Base-by-base conservation (phyloP, 345 rosid genomes). In the Noccaea bulbosa region DNA sequence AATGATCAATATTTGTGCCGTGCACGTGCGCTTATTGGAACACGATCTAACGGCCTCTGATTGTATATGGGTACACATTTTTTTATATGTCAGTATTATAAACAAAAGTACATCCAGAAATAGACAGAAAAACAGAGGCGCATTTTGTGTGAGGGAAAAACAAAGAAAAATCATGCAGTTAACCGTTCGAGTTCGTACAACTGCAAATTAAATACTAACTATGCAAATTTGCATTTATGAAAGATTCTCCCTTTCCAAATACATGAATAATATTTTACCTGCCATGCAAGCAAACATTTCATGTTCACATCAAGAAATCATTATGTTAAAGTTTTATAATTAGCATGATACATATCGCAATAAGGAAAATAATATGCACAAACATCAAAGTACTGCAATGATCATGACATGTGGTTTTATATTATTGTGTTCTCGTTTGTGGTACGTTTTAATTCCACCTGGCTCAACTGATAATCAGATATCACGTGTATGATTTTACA, bases 11-110 rank as follows among this genome's bases (percentile, higher is more conserved):
- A 45, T 72, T 38, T 51, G 43, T 74, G 69, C 22, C 47, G 2
- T 61, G 74, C 73, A 74, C 73, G 64, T 61, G 73, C 57, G 45
- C 51, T 14, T 68, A 60, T 20, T 61, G 78, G 61, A 74, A 61
- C 73, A 74, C 4, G 50, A 74, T 61, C 69, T 74, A 74, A 74
- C 78, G 78, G 74, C 78, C 61, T 74, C 78, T 74, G 73, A 62
- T 35, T 38, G 30, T 27, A 27, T 11, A 44, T 51, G 12, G 4
- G 71, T 64, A 17, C 6, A 11, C 30, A 27, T 4, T 27, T 27
- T 17, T n/a, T n/a, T 46, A 16, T 27, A 64, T 54, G 8, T 72
- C 41, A 53, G 41, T 45, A 12, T 0, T 27, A 2, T 5, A 8
- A 43, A 27, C 30, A 2, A 20, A 53, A 7, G 43, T 72, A 48